Conservation (phyloP, 192 early-diverging fungal species). For the Fimicolochytrium jonesii region DNA sequence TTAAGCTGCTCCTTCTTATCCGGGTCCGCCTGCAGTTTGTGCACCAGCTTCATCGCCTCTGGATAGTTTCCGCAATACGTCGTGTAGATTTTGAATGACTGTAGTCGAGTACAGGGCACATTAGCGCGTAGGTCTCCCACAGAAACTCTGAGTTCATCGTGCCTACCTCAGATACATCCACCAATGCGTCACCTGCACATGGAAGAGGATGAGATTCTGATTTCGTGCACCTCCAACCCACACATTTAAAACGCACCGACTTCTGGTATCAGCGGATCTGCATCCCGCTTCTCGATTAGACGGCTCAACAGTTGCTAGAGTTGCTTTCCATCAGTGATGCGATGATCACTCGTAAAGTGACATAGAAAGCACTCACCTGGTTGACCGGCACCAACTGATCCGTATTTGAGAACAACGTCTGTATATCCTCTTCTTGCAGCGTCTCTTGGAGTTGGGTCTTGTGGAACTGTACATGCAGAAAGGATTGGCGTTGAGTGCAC, state of each 20-base stretch:
- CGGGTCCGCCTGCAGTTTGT: slow-evolving; percentile 25
- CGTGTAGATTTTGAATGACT: slow-evolving; percentile 44
- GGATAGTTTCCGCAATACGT: slow-evolving; percentile 52
- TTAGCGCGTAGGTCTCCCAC: background rate
- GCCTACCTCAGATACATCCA: slow-evolving; percentile 32
- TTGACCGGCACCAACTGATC: slow-evolving; percentile 47
- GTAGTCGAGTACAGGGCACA: background rate
- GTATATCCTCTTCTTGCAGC: slow-evolving; percentile 42
- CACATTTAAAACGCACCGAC: slow-evolving; percentile 38
- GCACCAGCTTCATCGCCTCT: slow-evolving; percentile 47
- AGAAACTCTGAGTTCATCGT: background rate
- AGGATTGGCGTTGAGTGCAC: no score
- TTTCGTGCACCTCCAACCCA: no score
- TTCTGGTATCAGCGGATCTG: slow-evolving; percentile 40
- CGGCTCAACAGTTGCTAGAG: slow-evolving; percentile 35
- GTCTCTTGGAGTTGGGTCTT: slow-evolving; percentile 34
- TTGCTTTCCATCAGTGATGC: background rate
- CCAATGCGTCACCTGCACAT: slow-evolving; percentile 26
- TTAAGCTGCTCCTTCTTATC: slow-evolving; percentile 37
- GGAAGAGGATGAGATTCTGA: no score
- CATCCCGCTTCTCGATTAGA: slow-evolving; percentile 34
- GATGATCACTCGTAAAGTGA: no score
- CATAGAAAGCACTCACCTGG: slow-evolving; percentile 20
- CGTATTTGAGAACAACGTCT: slow-evolving; percentile 46
- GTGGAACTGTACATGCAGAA: slow-evolving; percentile 39